A percentile compares a stretch with the other conserved stretches of the same genome.
These are phyloP conservation scores for Bipolaris gigantea DNA, from an alignment of 2,329 filamentous ascomycete genomes.

Conservation along the genomic window DNA sequence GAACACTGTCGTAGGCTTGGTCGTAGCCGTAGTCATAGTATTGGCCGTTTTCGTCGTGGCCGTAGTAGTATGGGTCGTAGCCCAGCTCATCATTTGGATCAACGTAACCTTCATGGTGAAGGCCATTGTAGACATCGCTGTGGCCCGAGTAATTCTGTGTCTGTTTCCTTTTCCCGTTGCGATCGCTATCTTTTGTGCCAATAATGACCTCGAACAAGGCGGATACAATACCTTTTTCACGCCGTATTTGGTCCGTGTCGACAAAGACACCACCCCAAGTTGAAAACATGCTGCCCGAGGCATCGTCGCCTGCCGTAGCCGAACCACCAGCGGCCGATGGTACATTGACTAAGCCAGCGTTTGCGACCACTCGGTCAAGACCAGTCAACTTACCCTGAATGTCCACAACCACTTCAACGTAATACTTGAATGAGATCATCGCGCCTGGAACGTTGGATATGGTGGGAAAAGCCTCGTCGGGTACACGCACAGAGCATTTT, in stretches of 20 bases:
- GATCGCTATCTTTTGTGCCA: slow-evolving; percentile 76
- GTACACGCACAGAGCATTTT: slow-evolving; percentile 80
- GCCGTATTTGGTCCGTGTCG: slow-evolving; percentile 81
- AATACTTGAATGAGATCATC: slow-evolving; percentile 95
- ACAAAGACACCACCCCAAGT: slow-evolving; percentile 71
- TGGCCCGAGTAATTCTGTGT: slow-evolving; percentile 16
- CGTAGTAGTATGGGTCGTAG: slow-evolving; percentile 35
- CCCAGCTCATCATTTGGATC: slow-evolving; percentile 18
- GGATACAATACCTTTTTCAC: slow-evolving; percentile 89
- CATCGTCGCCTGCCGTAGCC: slow-evolving; percentile 37
- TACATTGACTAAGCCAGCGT: slow-evolving; percentile 55
- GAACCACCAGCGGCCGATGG: slow-evolving; percentile 48
- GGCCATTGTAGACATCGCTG: slow-evolving; percentile 27
- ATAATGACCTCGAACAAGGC: slow-evolving; percentile 85
- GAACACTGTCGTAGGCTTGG: slow-evolving; percentile 33
- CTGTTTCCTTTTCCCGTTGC: slow-evolving; percentile 52
- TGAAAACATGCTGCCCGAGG: slow-evolving; percentile 52
- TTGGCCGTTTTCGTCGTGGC: slow-evolving; percentile 37
- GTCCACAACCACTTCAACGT: slow-evolving; percentile 89
- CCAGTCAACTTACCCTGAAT: slow-evolving; percentile 81
- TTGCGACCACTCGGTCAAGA: slow-evolving; percentile 67
- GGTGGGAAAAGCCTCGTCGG: slow-evolving; percentile 88
- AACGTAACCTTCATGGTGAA: slow-evolving; percentile 20
- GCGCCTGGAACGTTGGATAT: slow-evolving; percentile 86
- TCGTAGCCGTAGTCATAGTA: slow-evolving; percentile 42